A percentile compares a stretch with the other conserved stretches of the same genome.
phyloP scores from a whole-genome alignment of 257 asterid species.

The Leonotis leonurus region DNA sequence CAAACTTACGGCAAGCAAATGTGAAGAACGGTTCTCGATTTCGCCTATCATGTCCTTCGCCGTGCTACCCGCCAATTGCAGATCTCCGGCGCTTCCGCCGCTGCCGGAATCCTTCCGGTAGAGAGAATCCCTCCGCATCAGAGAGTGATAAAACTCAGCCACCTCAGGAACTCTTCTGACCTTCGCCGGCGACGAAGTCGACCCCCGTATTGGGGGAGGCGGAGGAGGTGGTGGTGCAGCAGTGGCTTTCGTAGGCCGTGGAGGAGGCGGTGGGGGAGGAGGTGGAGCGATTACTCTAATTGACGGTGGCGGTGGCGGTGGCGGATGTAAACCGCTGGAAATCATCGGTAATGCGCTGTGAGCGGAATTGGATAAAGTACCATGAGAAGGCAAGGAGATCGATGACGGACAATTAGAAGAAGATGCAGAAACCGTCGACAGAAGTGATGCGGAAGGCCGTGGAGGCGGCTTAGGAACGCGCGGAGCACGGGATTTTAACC shows the following conservation, averaged over 20 bases:
- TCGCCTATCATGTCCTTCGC: slow-evolving; percentile 86
- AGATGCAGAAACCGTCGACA: slow-evolving; percentile 36
- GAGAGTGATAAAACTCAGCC: slow-evolving; percentile 75
- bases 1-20: slow-evolving; percentile 62
- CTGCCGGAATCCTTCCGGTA: slow-evolving; percentile 37
- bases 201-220: slow-evolving; percentile 42
- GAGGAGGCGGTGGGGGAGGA: slow-evolving; percentile 32
- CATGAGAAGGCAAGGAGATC: slow-evolving; percentile 49
- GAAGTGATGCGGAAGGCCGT: slow-evolving; percentile 48
- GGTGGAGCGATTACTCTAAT: slow-evolving; percentile 19
- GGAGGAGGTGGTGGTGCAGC: slow-evolving; percentile 47
- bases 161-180: slow-evolving; percentile 78
- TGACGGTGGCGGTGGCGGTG: slow-evolving; percentile 32
- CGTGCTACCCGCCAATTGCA: slow-evolving; percentile 33
- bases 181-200: slow-evolving; percentile 35
- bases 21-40: slow-evolving; percentile 85
- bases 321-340: slow-evolving; percentile 24
- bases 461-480: slow-evolving; percentile 95
- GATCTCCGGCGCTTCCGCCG: slow-evolving; percentile 30
- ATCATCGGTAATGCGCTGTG: slow-evolving; percentile 44
- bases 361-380: slow-evolving; percentile 54
- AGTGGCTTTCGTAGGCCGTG: slow-evolving; percentile 19
- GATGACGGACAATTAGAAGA: slow-evolving; percentile 31
- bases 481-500: slow-evolving; percentile 58
- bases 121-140: slow-evolving; percentile 65